These are phyloP conservation scores for Cyclanthera cordifolia DNA, from an alignment of 306 rosid genomes.

Conservation along the genomic window DNA sequence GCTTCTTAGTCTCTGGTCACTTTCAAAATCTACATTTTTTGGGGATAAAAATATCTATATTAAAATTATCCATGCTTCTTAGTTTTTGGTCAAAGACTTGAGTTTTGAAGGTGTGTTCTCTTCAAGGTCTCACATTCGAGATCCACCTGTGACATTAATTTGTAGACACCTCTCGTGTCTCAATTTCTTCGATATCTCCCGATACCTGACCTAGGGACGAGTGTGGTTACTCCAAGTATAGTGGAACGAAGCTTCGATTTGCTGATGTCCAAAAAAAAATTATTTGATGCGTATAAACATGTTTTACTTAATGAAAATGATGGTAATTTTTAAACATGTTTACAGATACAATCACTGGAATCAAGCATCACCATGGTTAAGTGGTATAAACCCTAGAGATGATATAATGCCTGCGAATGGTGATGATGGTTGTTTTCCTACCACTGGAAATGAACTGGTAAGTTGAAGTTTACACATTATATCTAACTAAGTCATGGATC, in stretches of 20 bases:
- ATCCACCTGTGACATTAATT: too few species aligned
- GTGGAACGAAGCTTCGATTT: too few species aligned
- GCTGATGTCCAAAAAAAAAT: too few species aligned
- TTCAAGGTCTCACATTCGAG: too few species aligned
- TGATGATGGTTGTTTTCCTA: constrained; percentile 75
- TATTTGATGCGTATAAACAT: neutral
- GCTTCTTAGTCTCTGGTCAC: neutral
- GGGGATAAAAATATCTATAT: neutral
- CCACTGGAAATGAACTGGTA: constrained; percentile 73
- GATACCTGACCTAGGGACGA: too few species aligned
- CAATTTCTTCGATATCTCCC: too few species aligned
- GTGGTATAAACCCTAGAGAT: constrained; percentile 62
- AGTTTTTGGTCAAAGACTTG: too few species aligned
- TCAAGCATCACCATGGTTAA: constrained; percentile 68
- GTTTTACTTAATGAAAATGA: neutral
- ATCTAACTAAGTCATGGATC: constrained; percentile 16
- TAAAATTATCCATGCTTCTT: too few species aligned
- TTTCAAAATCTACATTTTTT: neutral
- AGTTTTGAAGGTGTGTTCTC: too few species aligned
- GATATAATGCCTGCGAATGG: constrained; percentile 67
- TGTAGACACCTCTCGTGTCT: too few species aligned
- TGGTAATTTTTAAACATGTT: neutral
- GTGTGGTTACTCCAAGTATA: too few species aligned
- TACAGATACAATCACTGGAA: constrained; percentile 58
- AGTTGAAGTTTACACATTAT: constrained; percentile 14